Base-by-base conservation (phyloP, 345 rosid species). In the Noccaea bulbosa region DNA sequence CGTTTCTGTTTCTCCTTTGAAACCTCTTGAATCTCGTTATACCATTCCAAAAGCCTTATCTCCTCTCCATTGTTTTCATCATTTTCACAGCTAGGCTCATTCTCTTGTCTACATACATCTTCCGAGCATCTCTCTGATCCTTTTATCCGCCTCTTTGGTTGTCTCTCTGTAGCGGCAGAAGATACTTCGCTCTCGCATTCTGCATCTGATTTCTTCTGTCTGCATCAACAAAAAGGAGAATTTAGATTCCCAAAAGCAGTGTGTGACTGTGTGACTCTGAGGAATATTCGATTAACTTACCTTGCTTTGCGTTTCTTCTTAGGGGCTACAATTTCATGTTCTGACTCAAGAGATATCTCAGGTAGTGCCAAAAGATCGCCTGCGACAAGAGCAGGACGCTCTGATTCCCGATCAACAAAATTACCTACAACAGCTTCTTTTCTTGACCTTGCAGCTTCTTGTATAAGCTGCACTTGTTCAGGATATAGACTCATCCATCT, bases 381-480 rank as follows among this genome's bases (percentile, higher is more conserved):
- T 41, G 84, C 80, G 70, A 83, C 79, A 53, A 87, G 83, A 47
- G 85, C 81, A 45, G 98, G 96, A 24, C 98, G 91, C 69, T 91
- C 95, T 9, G 84, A 73, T 69, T 89, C 95, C 41, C 93, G 78
- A 69, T 94, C 99, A 12, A 94, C 99, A 77, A 91, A 94, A 81
- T 94, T 94, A 52, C 90, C 56, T 43, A 84, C 82, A 54, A 81
- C 70, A 50, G 85, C 83, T 46, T 78, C 76, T 67, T 71, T 86
- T 35, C 75, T 85, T 17, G 79, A 69, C 73, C 68, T 88, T 62
- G 78, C 82, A 63, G 92, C 93, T 44, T 78, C 88, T 72, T 75
- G 81, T 55, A 88, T 69, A 75, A 84, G 75, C 51, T 82, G 86
- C 62, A 83, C 90, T 75, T 79, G 86, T 41, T 89, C 66, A 33